Percentiles rank a stretch among this genome's conserved stretches.
These are phyloP conservation scores for Phaeosphaeriaceae sp. DNA, from an alignment of 2,329 filamentous ascomycete species.

Conservation along the genomic window DNA sequence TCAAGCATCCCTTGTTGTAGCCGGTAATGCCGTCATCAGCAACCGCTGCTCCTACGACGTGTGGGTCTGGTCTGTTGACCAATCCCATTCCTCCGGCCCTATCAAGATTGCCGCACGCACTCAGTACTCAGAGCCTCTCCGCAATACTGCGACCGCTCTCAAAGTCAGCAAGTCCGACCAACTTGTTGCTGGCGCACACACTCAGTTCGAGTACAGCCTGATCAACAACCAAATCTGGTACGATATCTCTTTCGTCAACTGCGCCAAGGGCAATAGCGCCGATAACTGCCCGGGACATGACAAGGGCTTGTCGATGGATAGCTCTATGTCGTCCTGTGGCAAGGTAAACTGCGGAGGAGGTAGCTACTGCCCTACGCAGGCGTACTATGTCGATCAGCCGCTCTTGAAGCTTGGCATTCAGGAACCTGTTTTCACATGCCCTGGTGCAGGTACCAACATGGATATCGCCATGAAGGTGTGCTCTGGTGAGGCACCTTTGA, in stretches of 20 bases:
- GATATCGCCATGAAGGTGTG: conserved; percentile 33
- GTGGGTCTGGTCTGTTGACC: conserved; percentile 32
- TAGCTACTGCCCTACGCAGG: conserved; percentile 31
- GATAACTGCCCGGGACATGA: conserved; percentile 29
- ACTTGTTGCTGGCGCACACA: conserved; percentile 26
- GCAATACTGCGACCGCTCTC: conserved; percentile 22
- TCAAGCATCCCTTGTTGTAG: conserved; percentile 23
- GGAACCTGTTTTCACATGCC: conserved; percentile 34
- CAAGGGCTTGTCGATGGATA: conserved; percentile 27
- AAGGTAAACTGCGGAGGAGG: conserved; percentile 21
- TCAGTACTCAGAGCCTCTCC: conserved; percentile 28
- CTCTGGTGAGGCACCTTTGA: conserved; percentile 21
- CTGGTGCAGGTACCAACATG: conserved; percentile 18
- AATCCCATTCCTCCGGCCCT: conserved; percentile 8
- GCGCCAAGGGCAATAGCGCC: conserved; percentile 27
- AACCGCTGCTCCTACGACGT: conserved; percentile 36
- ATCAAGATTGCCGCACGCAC: conserved; percentile 24
- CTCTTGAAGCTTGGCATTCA: conserved; percentile 25
- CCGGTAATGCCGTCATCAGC: conserved; percentile 31
- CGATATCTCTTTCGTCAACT: conserved; percentile 39
- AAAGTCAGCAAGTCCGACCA: conserved; percentile 34
- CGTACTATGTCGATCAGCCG: conserved; percentile 33
- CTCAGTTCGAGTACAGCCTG: conserved; percentile 38
- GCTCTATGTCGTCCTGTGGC: conserved; percentile 18
- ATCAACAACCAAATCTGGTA: conserved; percentile 27